A percentile compares a stretch with the other conserved stretches of the same genome.
These are phyloP conservation scores for Aspergillus leporis DNA, from an alignment of 495 filamentous ascomycete species.

Conservation along the genomic window DNA sequence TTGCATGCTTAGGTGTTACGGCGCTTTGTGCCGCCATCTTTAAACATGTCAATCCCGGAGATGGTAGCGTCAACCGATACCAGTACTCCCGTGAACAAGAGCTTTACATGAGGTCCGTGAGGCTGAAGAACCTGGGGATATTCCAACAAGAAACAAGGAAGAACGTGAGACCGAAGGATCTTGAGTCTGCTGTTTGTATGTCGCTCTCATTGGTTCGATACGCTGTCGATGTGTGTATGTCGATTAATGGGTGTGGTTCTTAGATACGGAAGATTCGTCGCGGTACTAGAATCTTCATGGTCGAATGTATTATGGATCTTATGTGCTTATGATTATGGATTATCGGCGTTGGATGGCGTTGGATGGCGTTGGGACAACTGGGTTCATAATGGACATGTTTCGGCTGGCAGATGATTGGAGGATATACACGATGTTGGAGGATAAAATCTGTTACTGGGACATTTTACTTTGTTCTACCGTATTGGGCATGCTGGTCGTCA, in stretches of 20 bases:
- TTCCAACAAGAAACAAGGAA: conserved; percentile 28
- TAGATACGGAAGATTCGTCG: conserved; percentile 3
- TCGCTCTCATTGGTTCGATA: background rate
- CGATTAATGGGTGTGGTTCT: background rate
- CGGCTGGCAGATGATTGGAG: no score
- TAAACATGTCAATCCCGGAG: conserved; percentile 32
- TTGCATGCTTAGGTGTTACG: conserved; percentile 36
- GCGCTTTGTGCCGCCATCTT: conserved; percentile 37
- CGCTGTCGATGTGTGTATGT: background rate
- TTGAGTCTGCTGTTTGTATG: conserved; percentile 25
- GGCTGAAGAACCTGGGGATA: conserved; percentile 31
- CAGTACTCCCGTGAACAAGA: conserved; percentile 33
- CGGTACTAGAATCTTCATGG: background rate
- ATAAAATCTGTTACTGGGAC: no score
- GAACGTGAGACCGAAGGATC: conserved; percentile 20
- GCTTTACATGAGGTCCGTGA: conserved; percentile 42
- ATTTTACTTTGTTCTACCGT: no score
- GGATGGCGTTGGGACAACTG: no score
- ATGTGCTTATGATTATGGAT: background rate
- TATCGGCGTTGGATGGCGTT: background rate
- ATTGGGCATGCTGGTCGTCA: no score
- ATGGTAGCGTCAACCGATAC: conserved; percentile 13
- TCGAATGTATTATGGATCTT: background rate
- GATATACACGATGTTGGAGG: no score
- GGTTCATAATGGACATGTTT: no score